A percentile compares a stretch with the other conserved stretches of the same genome.
These are phyloP conservation scores for Diplodia intermedia DNA, from an alignment of 2,329 filamentous ascomycete species.

Conservation along the genomic window DNA sequence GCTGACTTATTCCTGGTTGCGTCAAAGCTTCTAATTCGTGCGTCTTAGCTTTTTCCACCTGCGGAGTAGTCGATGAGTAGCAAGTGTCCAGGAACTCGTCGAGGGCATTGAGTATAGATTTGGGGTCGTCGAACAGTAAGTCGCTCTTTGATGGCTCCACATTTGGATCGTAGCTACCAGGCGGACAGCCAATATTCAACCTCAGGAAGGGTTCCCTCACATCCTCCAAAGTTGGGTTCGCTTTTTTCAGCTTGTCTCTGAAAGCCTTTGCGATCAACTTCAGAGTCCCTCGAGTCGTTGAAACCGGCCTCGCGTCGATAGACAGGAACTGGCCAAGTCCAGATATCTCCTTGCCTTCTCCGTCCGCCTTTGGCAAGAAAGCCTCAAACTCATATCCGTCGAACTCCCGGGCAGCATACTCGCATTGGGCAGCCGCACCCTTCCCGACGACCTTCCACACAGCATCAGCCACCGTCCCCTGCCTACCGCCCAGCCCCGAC, in stretches of 20 bases:
- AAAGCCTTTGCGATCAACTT: slow-evolving; percentile 66
- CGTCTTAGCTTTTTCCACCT: not conserved
- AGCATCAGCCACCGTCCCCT: slow-evolving; percentile 54
- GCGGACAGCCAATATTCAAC: slow-evolving; percentile 68
- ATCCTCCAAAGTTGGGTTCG: slow-evolving; percentile 37
- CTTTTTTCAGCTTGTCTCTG: slow-evolving; percentile 55
- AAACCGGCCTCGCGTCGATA: slow-evolving; percentile 71
- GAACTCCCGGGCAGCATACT: slow-evolving; percentile 48
- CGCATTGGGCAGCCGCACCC: slow-evolving; percentile 63
- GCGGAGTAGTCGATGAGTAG: slow-evolving; percentile 40
- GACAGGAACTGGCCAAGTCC: slow-evolving; percentile 65
- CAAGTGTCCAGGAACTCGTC: slow-evolving; percentile 54
- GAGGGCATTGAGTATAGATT: slow-evolving; percentile 52
- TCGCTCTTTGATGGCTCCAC: slow-evolving; percentile 75
- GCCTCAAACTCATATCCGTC: slow-evolving; percentile 60
- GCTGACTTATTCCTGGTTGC: not conserved
- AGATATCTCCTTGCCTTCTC: slow-evolving; percentile 50
- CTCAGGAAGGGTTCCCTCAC: slow-evolving; percentile 66
- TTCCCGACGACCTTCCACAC: slow-evolving; percentile 68
- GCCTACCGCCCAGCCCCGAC: slow-evolving; percentile 41
- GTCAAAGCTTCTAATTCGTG: not conserved
- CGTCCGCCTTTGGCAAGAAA: slow-evolving; percentile 62
- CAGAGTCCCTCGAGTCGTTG: slow-evolving; percentile 60
- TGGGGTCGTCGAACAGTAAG: slow-evolving; percentile 69
- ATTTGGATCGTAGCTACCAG: slow-evolving; percentile 73